Base-by-base conservation (phyloP, 2,329 filamentous ascomycete species). In the Gnomoniopsis sp. region DNA sequence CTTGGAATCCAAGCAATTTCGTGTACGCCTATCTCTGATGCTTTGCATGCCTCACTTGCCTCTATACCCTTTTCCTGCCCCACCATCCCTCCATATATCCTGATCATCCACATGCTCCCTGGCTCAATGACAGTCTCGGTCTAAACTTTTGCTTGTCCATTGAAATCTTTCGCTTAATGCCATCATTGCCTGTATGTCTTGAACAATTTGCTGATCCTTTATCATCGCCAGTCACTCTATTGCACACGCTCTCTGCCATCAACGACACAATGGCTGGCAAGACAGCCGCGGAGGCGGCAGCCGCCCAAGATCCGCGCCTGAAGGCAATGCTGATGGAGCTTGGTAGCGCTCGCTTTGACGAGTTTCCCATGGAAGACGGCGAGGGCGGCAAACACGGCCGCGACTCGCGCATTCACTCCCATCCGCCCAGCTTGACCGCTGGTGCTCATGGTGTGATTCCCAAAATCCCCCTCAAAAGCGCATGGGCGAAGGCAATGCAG, bases 321-420 rank as follows among this genome's bases (percentile, higher is more conserved):
- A 22, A 38, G 7, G 61, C 58, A 19, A 62, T 61, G 55, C 14
- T 43, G 46, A 26, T 48, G 22, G 71, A 73, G 43, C 62, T 73
- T 2, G 70, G 71, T 12, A 60, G 57, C 3, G n/a, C 22, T 8
- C 68, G 70, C 4, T 22, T 70, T 8, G 65, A 69, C 2, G 56
- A 61, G 6, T 60, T 69, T 3, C 67, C 65, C 4, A 54, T 68
- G 44, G 63, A 68, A n/a, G 58, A 68, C 34, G 56, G 57, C n/a
- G 58, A 46, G 10, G 15, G 22, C 26, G 49, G 22, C 8, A 23
- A 11, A 14, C n/a, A 47, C 11, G 34, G 26, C 43, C 34, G 21
- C n/a, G 15, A 26, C 22, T 17, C 15, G 1, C 46, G n/a, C 21
- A 12, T 3, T 10, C n/a, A 33, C 23, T 17, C 36, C 8, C 46